Conservation (phyloP, 2,329 filamentous ascomycete genomes). For the Penicillium sp. region DNA sequence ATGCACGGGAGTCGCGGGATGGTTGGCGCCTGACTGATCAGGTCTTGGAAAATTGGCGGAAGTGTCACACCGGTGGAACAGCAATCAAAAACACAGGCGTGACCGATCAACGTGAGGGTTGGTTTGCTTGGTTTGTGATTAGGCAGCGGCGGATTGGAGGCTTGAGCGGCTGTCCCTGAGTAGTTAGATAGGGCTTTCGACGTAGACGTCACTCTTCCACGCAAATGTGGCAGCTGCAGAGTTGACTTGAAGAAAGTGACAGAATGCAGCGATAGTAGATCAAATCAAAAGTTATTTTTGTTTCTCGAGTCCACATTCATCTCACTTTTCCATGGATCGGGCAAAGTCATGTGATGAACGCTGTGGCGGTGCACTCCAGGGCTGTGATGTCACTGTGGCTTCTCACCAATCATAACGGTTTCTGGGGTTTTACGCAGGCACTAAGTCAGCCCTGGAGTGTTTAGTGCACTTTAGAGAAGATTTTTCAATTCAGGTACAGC, state of each 20-base stretch:
- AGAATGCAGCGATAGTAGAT: not conserved
- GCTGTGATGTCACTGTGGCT: constrained; percentile 22
- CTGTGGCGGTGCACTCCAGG: constrained; percentile 17
- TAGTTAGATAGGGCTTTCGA: constrained; percentile 6
- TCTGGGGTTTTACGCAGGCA: not conserved
- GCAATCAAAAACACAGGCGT: constrained; percentile 13
- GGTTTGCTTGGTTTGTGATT: constrained; percentile 4
- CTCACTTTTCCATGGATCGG: constrained; percentile 18
- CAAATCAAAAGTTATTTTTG: constrained; percentile 21
- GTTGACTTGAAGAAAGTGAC: not conserved
- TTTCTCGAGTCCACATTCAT: constrained; percentile 18
- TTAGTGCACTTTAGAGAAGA: not conserved
- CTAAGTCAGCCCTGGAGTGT: not conserved
- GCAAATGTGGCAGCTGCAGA: not conserved
- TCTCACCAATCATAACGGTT: not conserved
- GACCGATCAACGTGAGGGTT: constrained; percentile 10
- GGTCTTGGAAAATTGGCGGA: constrained; percentile 12
- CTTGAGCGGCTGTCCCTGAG: constrained; percentile 12
- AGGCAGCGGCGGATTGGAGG: constrained; percentile 25
- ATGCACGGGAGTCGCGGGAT: constrained; percentile 22
- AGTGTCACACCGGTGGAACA: constrained; percentile 19
- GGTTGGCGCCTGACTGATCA: constrained; percentile 22
- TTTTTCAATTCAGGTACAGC: not conserved
- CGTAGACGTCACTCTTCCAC: too few relatives aligned
- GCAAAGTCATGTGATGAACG: constrained; percentile 16